phyloP scores from a whole-genome alignment of 2,329 filamentous ascomycete species.

The Biscogniauxia marginata region DNA sequence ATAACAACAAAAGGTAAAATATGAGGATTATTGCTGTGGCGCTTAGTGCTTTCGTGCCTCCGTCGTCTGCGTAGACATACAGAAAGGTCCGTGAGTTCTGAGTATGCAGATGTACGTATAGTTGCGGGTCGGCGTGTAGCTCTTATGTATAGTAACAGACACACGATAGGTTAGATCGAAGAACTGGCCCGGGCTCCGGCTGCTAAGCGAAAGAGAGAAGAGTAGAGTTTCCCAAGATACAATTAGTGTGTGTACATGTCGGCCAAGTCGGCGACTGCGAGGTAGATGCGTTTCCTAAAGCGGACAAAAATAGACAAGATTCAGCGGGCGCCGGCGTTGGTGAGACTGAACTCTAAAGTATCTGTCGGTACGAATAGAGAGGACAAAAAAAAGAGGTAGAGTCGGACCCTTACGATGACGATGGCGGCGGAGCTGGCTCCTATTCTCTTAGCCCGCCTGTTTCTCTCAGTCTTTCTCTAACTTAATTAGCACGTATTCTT shows the following conservation, averaged over 20 bases:
- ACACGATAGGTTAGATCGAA: slow-evolving; percentile 4
- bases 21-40: slow-evolving; percentile 16
- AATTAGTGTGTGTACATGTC: not conserved
- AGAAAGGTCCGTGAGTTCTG: slow-evolving; percentile 19
- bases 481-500: not conserved
- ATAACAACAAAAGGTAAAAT: slow-evolving; percentile 16
- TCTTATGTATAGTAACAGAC: not conserved
- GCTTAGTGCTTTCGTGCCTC: slow-evolving; percentile 18
- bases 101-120: slow-evolving; percentile 4
- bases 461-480: not conserved
- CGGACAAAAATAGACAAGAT: slow-evolving; percentile 12
- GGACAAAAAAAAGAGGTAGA: slow-evolving; percentile 8
- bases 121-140: slow-evolving; percentile 4
- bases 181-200: slow-evolving; percentile 5
- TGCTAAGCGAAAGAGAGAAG: slow-evolving; percentile 3
- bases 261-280: slow-evolving; percentile 16
- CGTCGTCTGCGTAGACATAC: slow-evolving; percentile 9
- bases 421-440: slow-evolving; percentile 2
- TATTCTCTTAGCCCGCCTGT: not conserved
- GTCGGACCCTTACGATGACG: slow-evolving; percentile 9
- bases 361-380: slow-evolving; percentile 7
- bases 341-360: slow-evolving; percentile 22
- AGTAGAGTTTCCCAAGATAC: slow-evolving; percentile 6
- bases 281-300: slow-evolving; percentile 1
- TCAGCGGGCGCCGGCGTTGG: slow-evolving; percentile 11